These are phyloP conservation scores for Epichloe sylvatica DNA, from an alignment of 2,329 filamentous ascomycete species.

Conservation along the genomic window DNA sequence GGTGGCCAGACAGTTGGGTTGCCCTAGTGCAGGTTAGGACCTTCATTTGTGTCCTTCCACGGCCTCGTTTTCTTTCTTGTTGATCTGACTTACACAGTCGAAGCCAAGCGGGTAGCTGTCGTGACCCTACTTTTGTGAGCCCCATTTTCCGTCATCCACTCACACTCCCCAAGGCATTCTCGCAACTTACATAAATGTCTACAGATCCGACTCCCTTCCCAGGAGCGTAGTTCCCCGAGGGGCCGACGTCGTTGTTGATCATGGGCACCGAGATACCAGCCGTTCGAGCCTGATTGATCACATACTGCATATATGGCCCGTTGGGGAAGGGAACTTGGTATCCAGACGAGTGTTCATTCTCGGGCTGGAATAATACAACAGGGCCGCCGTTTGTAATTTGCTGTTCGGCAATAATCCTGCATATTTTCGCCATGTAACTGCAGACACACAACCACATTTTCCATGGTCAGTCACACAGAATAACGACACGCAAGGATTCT, in stretches of 20 bases:
- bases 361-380: conserved; percentile 64
- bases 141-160: neutral
- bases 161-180: neutral
- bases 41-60: neutral
- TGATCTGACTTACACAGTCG: conserved; percentile 21
- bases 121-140: conserved; percentile 8
- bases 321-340: conserved; percentile 45
- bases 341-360: conserved; percentile 61
- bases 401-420: conserved; percentile 52
- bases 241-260: conserved; percentile 59
- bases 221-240: conserved; percentile 48
- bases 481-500: too few relatives aligned
- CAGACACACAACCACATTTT: neutral
- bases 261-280: conserved; percentile 61
- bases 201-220: conserved; percentile 38
- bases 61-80: neutral
- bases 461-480: neutral
- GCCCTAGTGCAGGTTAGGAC: conserved; percentile 8
- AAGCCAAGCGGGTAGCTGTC: conserved; percentile 32
- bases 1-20: conserved; percentile 45
- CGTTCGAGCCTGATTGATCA: conserved; percentile 52
- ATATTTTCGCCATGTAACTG: conserved; percentile 48
- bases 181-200: conserved; percentile 40
- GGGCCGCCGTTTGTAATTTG: conserved; percentile 77
- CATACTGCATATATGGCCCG: conserved; percentile 53